Base-by-base conservation (phyloP, 2,329 filamentous ascomycete species). In the Ceratocystis cubensis region DNA sequence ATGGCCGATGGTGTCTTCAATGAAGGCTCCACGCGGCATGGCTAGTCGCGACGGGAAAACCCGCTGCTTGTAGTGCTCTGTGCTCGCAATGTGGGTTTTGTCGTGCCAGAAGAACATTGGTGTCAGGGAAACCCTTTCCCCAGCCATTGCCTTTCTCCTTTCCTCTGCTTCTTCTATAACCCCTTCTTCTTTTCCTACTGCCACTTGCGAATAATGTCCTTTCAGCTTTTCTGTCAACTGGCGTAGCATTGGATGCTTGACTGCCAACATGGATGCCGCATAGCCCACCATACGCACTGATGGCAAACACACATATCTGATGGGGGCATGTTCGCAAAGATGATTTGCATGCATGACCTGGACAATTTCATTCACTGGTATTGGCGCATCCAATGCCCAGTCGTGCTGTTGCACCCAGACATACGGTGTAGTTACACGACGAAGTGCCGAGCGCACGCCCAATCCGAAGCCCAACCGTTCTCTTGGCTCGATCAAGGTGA, bases 61-160 rank as follows among this genome's bases (percentile, higher is more conserved):
- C 0, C 77, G 74, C 0, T 73, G 70, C 0, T 83, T 74, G 66
- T 84, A 84, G 69, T 84, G 81, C 1, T 73, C 69, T 0, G 75
- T 78, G 2, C 76, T 77, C 0, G 78, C 81, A 1, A 84, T 68
- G 66, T 84, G 81, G 0, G 81, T 81, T 69, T 84, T 84, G 68
- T 84, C 81, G 66, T 83, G 81, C 81, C 81, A 84, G 70, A 83
- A 82, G 73, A 82, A 84, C 65, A 84, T 75, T 0, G 81, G 81
- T 0, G 81, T 83, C 50, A 84, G 71, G 0, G 79, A 78, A 0
- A 83, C 71, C 15, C 70, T 69, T 17, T 62, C 41, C 4, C 5
- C 8, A 5, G 17, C 30, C 17, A 6, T 20, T 28, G 10, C 41
- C 61, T 45, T 25, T 22, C 20, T 22, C 6, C 13, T 41, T 62